Evolutionary conservation across 2,329 filamentous ascomycete species (phyloP).

Genomic region (Phyllosticta citribraziliensis): DNA sequence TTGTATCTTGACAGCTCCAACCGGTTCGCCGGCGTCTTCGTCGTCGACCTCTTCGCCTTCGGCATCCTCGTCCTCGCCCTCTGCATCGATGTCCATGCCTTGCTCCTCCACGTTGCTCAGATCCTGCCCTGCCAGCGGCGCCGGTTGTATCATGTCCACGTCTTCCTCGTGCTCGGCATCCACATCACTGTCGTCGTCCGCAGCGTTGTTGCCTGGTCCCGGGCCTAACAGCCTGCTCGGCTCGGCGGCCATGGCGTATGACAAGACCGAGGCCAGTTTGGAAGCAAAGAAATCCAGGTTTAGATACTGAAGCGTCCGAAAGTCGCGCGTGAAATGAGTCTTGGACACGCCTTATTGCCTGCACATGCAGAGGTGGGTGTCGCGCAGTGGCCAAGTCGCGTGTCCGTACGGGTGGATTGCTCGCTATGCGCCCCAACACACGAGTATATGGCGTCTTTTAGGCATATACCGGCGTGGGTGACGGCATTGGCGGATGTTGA

Average conservation of each 20-base stretch:
- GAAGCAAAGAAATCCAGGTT: slow-evolving; percentile 16
- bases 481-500: not conserved
- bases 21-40: slow-evolving; percentile 36
- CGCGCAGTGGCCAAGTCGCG: slow-evolving; percentile 6
- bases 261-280: slow-evolving; percentile 31
- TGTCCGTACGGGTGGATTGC: not conserved
- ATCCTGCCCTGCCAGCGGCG: slow-evolving; percentile 17
- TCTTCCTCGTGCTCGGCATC: slow-evolving; percentile 32
- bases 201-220: slow-evolving; percentile 21
- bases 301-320: slow-evolving; percentile 4
- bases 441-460: not conserved
- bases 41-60: slow-evolving; percentile 41
- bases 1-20: slow-evolving; percentile 33
- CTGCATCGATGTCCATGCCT: slow-evolving; percentile 37
- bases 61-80: slow-evolving; percentile 38
- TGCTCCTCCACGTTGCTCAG: slow-evolving; percentile 27
- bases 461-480: not conserved
- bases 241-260: slow-evolving; percentile 32
- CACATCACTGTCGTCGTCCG: slow-evolving; percentile 25
- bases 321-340: not conserved
- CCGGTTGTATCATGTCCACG: slow-evolving; percentile 20
- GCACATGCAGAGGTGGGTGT: slow-evolving; percentile 5
- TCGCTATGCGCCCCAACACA: slow-evolving; percentile 7
- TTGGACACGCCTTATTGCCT: not conserved
- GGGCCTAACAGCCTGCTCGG: slow-evolving; percentile 29